These are phyloP conservation scores for Colletotrichum sp. DNA, from an alignment of 2,329 filamentous ascomycete species.

Conservation along the genomic window DNA sequence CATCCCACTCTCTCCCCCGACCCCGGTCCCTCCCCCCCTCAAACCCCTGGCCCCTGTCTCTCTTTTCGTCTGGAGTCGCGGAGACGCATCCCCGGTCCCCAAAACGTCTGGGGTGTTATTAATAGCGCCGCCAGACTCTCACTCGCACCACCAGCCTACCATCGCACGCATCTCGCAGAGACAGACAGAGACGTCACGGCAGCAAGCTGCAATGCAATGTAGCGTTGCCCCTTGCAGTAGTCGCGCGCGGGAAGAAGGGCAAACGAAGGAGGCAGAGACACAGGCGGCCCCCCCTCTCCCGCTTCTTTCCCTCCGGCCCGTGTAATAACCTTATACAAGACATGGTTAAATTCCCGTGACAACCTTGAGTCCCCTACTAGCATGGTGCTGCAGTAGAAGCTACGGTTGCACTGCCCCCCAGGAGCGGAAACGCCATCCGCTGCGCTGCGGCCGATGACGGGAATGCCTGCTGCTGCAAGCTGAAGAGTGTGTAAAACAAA, in stretches of 20 bases:
- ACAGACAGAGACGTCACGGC: background rate
- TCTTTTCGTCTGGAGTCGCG: slow-evolving; percentile 2
- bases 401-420: background rate
- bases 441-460: background rate
- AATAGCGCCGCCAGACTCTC: background rate
- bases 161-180: background rate
- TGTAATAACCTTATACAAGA: background rate
- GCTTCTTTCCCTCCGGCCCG: background rate
- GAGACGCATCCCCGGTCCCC: background rate
- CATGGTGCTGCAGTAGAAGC: background rate
- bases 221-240: background rate
- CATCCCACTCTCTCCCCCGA: background rate
- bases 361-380: background rate
- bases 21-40: background rate
- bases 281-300: background rate
- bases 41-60: background rate
- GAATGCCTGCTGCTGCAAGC: background rate
- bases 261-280: background rate
- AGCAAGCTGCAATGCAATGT: background rate
- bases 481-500: background rate
- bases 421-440: background rate
- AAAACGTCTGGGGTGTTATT: slow-evolving; percentile 7
- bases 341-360: background rate
- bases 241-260: background rate
- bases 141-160: background rate